phyloP scores from a whole-genome alignment of 2,329 filamentous ascomycete genomes.

The Zasmidium citrigriseum region DNA sequence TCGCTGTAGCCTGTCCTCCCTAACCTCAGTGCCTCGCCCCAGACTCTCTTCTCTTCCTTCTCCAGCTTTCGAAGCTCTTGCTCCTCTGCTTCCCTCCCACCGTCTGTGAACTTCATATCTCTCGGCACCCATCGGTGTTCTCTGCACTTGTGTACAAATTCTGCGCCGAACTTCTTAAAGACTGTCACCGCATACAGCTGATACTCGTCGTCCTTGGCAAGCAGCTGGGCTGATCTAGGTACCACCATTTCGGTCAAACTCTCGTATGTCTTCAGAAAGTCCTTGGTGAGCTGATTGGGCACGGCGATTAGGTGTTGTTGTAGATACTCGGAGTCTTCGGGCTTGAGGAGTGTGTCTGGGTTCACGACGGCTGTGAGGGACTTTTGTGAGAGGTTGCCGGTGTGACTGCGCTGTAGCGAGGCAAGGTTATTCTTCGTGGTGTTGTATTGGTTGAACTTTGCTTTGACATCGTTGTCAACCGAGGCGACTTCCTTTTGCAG shows the following conservation, averaged over 20 bases:
- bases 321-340: slow-evolving; percentile 85
- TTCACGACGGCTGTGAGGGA: slow-evolving; percentile 88
- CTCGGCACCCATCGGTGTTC: slow-evolving; percentile 94
- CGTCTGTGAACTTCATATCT: slow-evolving; percentile 90
- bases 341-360: slow-evolving; percentile 70
- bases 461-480: slow-evolving; percentile 94
- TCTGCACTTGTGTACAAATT: slow-evolving; percentile 89
- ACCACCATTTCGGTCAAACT: slow-evolving; percentile 89
- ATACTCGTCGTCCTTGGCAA: slow-evolving; percentile 88
- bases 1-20: slow-evolving; percentile 94
- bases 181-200: slow-evolving; percentile 83
- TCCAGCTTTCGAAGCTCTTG: slow-evolving; percentile 80
- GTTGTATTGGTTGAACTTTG: slow-evolving; percentile 94
- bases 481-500: slow-evolving; percentile 90
- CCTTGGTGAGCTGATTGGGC: slow-evolving; percentile 75
- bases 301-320: slow-evolving; percentile 94
- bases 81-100: slow-evolving; percentile 84
- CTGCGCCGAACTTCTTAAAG: slow-evolving; percentile 86
- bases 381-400: slow-evolving; percentile 90
- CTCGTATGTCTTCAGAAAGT: slow-evolving; percentile 88
- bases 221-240: slow-evolving; percentile 76
- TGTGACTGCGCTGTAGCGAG: slow-evolving; percentile 81
- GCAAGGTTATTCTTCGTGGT: slow-evolving; percentile 82
- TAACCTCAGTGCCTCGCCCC: slow-evolving; percentile 85
- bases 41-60: slow-evolving; percentile 86